Evolutionary conservation across 306 rosid species (phyloP).

Genomic region (Lablab purpureus): DNA sequence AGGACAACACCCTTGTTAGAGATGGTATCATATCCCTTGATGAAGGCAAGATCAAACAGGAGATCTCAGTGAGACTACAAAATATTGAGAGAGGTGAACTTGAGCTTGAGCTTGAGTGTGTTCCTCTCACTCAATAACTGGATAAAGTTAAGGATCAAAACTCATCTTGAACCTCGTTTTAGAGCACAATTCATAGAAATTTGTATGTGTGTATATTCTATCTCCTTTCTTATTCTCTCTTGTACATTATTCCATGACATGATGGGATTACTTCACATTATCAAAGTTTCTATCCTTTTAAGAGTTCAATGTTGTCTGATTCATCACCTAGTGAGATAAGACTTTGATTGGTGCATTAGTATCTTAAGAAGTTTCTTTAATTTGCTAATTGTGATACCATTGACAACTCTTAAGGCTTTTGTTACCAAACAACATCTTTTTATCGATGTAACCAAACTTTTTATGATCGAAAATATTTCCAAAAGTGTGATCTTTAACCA

Average conservation of each 20-base stretch:
- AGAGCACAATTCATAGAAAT: constrained; percentile 24
- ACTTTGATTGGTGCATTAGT: not conserved
- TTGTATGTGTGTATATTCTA: not conserved
- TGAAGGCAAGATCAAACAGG: constrained; percentile 78
- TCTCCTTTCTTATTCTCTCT: not conserved
- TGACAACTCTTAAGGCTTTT: no score
- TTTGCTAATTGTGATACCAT: no score
- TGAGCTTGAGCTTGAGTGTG: constrained; percentile 86
- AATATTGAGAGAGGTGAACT: constrained; percentile 88
- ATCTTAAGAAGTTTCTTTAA: constrained; percentile 1
- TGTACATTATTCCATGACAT: not conserved
- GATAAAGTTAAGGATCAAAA: constrained; percentile 23
- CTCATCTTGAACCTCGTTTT: constrained; percentile 10
- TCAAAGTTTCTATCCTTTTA: not conserved
- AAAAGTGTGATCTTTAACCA: no score
- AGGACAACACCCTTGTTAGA: constrained; percentile 61
- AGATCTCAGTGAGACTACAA: constrained; percentile 75
- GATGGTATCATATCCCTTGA: constrained; percentile 70
- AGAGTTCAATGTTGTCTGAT: not conserved
- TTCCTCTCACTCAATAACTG: constrained; percentile 85
- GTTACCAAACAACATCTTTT: no score
- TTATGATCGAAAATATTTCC: no score
- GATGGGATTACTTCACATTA: not conserved
- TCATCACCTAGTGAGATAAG: not conserved
- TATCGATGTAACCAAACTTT: no score